phyloP scores from a whole-genome alignment of 2,329 filamentous ascomycete genomes.

The Cyphellophora attinorum region DNA sequence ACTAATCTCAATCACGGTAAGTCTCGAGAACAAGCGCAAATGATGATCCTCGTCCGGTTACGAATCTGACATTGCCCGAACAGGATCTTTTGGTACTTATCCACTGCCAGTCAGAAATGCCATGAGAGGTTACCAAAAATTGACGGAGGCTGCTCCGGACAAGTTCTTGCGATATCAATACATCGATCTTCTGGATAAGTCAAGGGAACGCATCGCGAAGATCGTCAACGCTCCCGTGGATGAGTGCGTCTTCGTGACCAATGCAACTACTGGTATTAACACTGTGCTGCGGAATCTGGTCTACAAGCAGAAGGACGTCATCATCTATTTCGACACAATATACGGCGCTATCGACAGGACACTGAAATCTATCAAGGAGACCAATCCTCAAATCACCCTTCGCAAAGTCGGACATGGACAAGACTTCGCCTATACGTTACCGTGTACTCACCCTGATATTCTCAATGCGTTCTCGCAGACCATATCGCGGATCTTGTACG shows the following conservation, averaged over 20 bases:
- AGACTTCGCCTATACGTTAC: conserved; percentile 46
- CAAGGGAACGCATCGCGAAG: conserved; percentile 54
- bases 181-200: conserved; percentile 52
- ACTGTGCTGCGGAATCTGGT: conserved; percentile 66
- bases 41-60: neutral
- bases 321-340: conserved; percentile 56
- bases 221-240: conserved; percentile 57
- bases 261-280: conserved; percentile 67
- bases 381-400: conserved; percentile 36
- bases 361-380: conserved; percentile 63
- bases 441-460: conserved; percentile 60
- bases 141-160: conserved; percentile 61
- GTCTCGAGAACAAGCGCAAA: conserved; percentile 7
- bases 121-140: conserved; percentile 56
- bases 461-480: conserved; percentile 50
- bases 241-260: conserved; percentile 66
- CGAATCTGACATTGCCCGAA: too few species aligned
- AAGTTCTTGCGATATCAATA: conserved; percentile 64
- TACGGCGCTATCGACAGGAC: conserved; percentile 72
- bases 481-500: conserved; percentile 43
- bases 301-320: conserved; percentile 62
- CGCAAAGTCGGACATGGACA: conserved; percentile 41
- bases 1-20: conserved; percentile 71
- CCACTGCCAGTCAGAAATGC: conserved; percentile 53
- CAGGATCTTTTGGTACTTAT: conserved; percentile 66